Evolutionary conservation across 805 yeast species (phyloP), one percentile per base, ranked within the genome.

Genomic region (Metschnikowia similis): DNA sequence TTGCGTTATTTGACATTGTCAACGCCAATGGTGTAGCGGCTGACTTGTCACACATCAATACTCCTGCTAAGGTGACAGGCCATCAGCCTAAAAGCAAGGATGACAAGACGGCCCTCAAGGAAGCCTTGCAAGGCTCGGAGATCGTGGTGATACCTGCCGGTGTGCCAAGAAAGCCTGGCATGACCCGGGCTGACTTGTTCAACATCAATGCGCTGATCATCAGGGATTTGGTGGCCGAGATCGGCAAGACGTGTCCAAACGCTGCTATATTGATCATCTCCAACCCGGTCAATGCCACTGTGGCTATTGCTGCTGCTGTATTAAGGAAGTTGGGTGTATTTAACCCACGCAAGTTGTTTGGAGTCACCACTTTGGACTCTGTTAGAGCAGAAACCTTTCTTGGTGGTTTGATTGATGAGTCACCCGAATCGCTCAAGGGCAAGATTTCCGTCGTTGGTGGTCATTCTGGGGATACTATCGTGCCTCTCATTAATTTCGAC

Each of bases 301-400:
- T 74, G 9, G 72, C 78, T 13, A 73, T 74, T 60, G 78, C 77
- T n/a, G 78, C 77, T 28, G 76, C 72, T 50, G 77, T 73, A 26
- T 70, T 74, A 64, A 72, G 72, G 63, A 72, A 70, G 47, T 62
- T 71, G 54, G 77, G 77, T 1, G 77, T 73, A 3, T 74, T 72
- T 64, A 71, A 74, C 56, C 76, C 78, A 10, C 64, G 63, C 41
- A 73, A 74, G 56, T 66, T 74, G 53, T 74, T 72, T 61, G 78
- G 78, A 16, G 78, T 74, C 41, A 74, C 78, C 44, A 74, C 78
- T 8, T 68, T 74, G 54, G 78, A 74, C 55, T 61, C 70, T 4
- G 77, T 74, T 21, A 67, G 78, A 56, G 78, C 77, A 16, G 77
- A 74, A 55, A 72, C 77, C 11, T 74, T 74, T 58, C 66, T 74